Percentiles rank a stretch among this genome's conserved stretches.
Evolutionary conservation across 1,284 basidiomycete genomes (phyloP).

Genomic region (Ceratobasidium sp.): DNA sequence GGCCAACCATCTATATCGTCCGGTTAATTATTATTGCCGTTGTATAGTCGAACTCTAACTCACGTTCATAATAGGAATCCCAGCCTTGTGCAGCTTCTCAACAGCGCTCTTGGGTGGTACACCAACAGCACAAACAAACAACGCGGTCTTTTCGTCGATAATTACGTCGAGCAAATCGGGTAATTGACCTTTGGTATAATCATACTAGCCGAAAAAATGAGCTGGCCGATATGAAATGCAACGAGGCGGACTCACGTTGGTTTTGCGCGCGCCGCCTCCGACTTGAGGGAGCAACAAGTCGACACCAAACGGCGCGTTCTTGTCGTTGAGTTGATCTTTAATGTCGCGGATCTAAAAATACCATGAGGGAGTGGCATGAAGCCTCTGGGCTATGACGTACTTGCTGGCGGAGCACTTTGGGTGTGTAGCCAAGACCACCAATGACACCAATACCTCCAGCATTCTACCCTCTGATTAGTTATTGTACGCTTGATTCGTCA

Average conservation of each 20-base stretch:
- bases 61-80: slow-evolving; percentile 86
- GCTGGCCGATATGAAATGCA: slow-evolving; percentile 38
- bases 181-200: slow-evolving; percentile 82
- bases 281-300: slow-evolving; percentile 85
- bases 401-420: slow-evolving; percentile 72
- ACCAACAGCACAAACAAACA: slow-evolving; percentile 81
- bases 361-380: not conserved
- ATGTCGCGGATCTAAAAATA: slow-evolving; percentile 67
- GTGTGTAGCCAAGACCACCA: slow-evolving; percentile 82
- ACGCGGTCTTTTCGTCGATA: slow-evolving; percentile 79
- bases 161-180: slow-evolving; percentile 84
- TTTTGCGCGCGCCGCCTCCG: slow-evolving; percentile 81
- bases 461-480: slow-evolving; percentile 52
- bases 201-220: slow-evolving; percentile 58
- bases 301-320: slow-evolving; percentile 82
- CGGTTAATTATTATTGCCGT: not conserved
- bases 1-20: slow-evolving; percentile 87
- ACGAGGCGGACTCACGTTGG: slow-evolving; percentile 64
- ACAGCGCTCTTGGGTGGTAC: slow-evolving; percentile 80
- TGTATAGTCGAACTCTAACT: slow-evolving; percentile 45
- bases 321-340: slow-evolving; percentile 71
- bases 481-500: not conserved
- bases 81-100: slow-evolving; percentile 77
- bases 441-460: slow-evolving; percentile 88
- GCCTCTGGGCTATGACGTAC: slow-evolving; percentile 51